Evolutionary conservation across 805 yeast genomes (phyloP), one percentile per base, ranked within the genome.

Genomic region (Spathaspora passalidarum): DNA sequence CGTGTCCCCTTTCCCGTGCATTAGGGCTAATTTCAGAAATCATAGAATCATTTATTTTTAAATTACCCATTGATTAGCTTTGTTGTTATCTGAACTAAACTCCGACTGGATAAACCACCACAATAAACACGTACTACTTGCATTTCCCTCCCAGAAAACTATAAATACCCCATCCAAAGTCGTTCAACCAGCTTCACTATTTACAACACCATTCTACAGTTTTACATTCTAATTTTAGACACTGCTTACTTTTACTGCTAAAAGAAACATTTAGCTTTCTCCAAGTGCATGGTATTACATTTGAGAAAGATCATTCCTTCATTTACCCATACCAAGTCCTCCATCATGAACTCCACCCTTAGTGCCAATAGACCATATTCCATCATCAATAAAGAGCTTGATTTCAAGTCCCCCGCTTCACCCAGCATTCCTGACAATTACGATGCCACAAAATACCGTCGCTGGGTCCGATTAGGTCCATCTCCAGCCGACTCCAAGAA

Each of bases 381-480:
- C 5, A 41, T 41, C 5, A 22, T 41, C 13, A 41, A 41, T 5
- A 41, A 41, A 16, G 34, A 17, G 8, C 13, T 41, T 23, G 44
- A 32, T 17, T 41, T 32, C 44, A 41, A 41, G 17, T 4, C 29
- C 14, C 42, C 44, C 17, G 16, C 34, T 19, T 29, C 34, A 29
- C n/a, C n/a, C n/a, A n/a, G n/a, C n/a, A 32, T 42, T 21, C 56
- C 56, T 2, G 19, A 23, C 10, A 45, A 50, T 8, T 61, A 52
- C 38, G 62, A 60, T 46, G 62, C 64, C 2, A 54, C 59, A 7
- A 52, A 50, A 36, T 53, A 51, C 40, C 47, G 65, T 21, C 45
- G 50, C 13, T 61, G 64, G 64, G 43, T 56, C 4, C 20, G 48
- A 6, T n/a, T 56, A n/a, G 46, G 47, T 22, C 11, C 32, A 0